Evolutionary conservation across 2,329 filamentous ascomycete genomes (phyloP), one percentile per base, ranked within the genome.

Genomic region (Verticillium klebahnii): DNA sequence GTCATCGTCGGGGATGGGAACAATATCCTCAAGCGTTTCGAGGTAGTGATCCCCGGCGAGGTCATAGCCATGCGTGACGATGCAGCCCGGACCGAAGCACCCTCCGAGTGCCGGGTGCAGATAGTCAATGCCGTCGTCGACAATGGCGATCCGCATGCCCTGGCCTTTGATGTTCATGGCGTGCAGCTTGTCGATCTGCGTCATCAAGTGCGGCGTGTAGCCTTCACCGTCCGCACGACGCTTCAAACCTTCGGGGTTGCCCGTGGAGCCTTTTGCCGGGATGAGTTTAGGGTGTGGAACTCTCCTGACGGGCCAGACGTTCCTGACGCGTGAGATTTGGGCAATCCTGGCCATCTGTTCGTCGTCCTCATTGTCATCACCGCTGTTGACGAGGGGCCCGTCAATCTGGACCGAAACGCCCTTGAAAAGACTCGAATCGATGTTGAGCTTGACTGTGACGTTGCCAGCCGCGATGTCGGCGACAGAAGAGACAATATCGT

Each of bases 71-170:
- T 79, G 82, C 2, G 78, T 76, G 31, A 89, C 82, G 39, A 87
- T 75, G 66, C 81, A 88, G 12, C 80, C 84, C 0, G 76, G 68
- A 1, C 86, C 87, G 68, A 88, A 88, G 67, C 86, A 86, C 45
- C 85, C 85, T 34, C 87, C 87, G 0, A 89, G 79, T 31, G 84
- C 83, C 1, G 85, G 83, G 67, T 89, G 86, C 0, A 74, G 79
- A 67, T 88, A 89, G 68, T 89, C 86, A 57, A 87, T 73, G 68
- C 83, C 83, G 19, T 77, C 82, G 68, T 85, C 83, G 32, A 86
- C 75, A 14, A 86, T 72, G 52, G 74, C 83, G 69, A 86, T 74
- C 64, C 80, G 83, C 72, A 85, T 74, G 17, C 82, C 82, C 66
- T 78, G 77, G 52, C 83, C 83, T 0, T 75, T 80, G 60, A 80